Evolutionary conservation across 352 stramenopile species (phyloP).

Genomic region (Blastocystis sp.): DNA sequence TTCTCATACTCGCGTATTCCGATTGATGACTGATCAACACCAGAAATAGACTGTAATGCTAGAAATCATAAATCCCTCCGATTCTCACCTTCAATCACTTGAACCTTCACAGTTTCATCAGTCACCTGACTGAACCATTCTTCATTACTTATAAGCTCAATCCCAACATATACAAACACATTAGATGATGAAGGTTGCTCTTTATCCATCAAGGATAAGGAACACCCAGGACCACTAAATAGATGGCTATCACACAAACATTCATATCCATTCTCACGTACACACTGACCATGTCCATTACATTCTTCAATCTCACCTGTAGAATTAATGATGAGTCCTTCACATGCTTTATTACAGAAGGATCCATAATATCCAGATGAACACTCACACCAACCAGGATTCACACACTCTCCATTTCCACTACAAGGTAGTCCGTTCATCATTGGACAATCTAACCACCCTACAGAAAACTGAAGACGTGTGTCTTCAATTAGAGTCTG

Average conservation of each 20-base stretch:
- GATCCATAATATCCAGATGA: not conserved
- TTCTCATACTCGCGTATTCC: not conserved
- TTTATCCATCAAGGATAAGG: not conserved
- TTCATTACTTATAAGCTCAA: not conserved
- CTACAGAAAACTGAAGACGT: not conserved
- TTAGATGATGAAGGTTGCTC: not conserved
- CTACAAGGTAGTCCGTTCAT: not conserved
- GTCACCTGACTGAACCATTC: no score
- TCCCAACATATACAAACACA: not conserved
- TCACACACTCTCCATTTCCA: slow-evolving; percentile 4
- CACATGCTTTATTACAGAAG: not conserved
- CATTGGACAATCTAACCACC: slow-evolving; percentile 10
- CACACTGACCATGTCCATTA: not conserved
- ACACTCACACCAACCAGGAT: not conserved
- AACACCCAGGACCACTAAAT: not conserved
- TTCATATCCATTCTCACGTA: not conserved
- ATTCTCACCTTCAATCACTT: not conserved
- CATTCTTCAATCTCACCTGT: not conserved
- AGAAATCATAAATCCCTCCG: not conserved
- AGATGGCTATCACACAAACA: not conserved
- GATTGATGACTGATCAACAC: no score
- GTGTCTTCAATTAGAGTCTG: not conserved
- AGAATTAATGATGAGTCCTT: not conserved
- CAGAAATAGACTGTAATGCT: no score
- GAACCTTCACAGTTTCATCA: not conserved